Evolutionary conservation across 306 rosid genomes (phyloP).

Genomic region (Lagenaria siceraria): DNA sequence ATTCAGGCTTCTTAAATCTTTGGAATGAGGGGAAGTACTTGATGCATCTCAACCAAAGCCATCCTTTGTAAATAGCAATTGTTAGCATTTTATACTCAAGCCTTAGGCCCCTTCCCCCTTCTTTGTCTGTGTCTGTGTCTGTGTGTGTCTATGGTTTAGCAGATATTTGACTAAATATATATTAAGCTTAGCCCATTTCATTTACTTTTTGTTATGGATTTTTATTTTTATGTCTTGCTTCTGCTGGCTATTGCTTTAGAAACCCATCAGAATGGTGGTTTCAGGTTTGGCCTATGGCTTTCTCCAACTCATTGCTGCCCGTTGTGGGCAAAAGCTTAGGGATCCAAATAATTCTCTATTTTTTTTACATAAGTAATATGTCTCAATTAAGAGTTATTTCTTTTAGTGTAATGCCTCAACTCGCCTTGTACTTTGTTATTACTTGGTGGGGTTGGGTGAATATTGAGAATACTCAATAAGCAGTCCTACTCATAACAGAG

Average conservation of each 20-base stretch:
- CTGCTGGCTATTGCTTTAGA: background rate
- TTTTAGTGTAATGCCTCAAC: background rate
- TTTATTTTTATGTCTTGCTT: background rate
- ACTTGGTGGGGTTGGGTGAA: no score
- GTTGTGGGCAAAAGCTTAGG: background rate
- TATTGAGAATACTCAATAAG: background rate
- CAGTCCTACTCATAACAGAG: no score
- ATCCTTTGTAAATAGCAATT: conserved; percentile 7
- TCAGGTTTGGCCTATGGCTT: background rate
- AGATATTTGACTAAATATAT: background rate
- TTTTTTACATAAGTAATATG: background rate
- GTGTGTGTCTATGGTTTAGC: background rate
- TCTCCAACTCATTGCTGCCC: background rate
- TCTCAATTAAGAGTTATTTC: background rate
- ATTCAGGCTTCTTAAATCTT: conserved; percentile 79
- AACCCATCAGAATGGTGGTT: background rate
- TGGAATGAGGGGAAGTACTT: conserved; percentile 35
- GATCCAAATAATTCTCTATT: background rate
- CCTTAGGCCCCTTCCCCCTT: background rate
- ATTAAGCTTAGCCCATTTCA: background rate
- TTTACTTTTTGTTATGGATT: background rate
- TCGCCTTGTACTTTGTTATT: no score
- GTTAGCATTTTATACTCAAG: background rate
- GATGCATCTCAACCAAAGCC: background rate
- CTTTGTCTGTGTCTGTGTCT: background rate